Conservation (phyloP, 2,329 filamentous ascomycete species). For the Cadophora luteo-olivacea region DNA sequence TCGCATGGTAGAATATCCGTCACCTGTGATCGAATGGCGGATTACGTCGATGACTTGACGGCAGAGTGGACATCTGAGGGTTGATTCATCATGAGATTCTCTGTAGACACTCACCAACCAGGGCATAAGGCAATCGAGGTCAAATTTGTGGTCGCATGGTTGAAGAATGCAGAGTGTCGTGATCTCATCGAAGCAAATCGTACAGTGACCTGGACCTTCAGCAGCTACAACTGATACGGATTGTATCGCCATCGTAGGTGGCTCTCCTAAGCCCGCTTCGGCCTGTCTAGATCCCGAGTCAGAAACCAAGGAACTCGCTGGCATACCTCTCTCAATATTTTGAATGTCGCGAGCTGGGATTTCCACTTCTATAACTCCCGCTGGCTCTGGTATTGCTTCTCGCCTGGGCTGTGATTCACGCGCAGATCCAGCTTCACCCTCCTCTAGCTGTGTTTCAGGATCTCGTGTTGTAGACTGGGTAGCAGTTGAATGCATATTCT, state of each 20-base stretch:
- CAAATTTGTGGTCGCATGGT: slow-evolving; percentile 17
- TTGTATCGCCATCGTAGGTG: no score
- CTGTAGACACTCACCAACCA: slow-evolving; percentile 1
- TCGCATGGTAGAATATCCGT: not conserved
- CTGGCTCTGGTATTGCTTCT: not conserved
- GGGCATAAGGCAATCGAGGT: slow-evolving; percentile 13
- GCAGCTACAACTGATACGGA: not conserved
- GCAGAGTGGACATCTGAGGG: slow-evolving; percentile 14
- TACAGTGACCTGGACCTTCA: not conserved
- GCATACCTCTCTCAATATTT: no score
- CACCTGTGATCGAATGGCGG: not conserved
- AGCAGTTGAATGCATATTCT: not conserved
- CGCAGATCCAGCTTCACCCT: not conserved
- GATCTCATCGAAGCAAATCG: slow-evolving; percentile 11
- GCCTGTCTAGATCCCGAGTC: no score
- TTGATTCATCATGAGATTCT: not conserved
- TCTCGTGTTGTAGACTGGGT: not conserved
- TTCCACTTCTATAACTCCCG: not conserved
- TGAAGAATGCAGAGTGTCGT: not conserved
- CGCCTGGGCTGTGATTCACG: not conserved
- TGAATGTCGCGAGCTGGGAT: no score
- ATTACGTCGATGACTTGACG: not conserved
- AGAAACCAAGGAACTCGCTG: no score
- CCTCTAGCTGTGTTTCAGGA: not conserved
- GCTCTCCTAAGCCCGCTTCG: no score